Evolutionary conservation across 805 yeast species (phyloP), one percentile per base, ranked within the genome.

Genomic region (Sugiyamaella qingdaonensis): DNA sequence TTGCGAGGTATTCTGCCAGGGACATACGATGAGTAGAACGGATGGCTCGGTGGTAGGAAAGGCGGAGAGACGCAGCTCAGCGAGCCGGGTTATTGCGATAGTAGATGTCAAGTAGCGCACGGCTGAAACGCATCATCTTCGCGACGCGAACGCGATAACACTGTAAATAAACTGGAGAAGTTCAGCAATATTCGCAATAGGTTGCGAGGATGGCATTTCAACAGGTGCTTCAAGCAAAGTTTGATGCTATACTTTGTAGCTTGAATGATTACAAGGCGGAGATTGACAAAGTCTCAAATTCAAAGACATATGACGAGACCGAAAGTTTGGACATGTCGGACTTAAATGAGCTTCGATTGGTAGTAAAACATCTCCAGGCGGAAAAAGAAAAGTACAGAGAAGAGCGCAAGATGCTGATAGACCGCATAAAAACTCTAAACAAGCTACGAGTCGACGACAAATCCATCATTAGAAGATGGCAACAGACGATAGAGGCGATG

Each of bases 1-100:
- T 71, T 7, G 75, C 68, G 39, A 79, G 64, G 55, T 78, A 79
- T 48, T 73, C 78, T 42, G 78, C 71, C 32, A 78, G 61, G 1
- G 79, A 75, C 80, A 76, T 76, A 10, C 13, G 29, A 24, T 24
- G 29, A 24, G 7, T 24, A 24, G 29, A 7, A 24, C 7, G n/a
- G n/a, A n/a, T n/a, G n/a, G n/a, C n/a, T n/a, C n/a, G n/a, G 29
- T 24, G 7, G 29, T 4, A 24, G 29, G 29, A 24, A 24, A 4
- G 29, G 29, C 7, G 29, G 29, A 24, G 29, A 24, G 29, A 24
- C 7, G 29, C 29, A 24, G n/a, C 7, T 3, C 29, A 24, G 29
- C 29, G 7, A 24, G 29, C 29, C 3, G 29, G 29, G 29, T 24
- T 24, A 24, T 24, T 24, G 7, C 7, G 3, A 7, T 24, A 24